Base-by-base conservation (phyloP, 2,329 filamentous ascomycete genomes). In the Periconia sp. region DNA sequence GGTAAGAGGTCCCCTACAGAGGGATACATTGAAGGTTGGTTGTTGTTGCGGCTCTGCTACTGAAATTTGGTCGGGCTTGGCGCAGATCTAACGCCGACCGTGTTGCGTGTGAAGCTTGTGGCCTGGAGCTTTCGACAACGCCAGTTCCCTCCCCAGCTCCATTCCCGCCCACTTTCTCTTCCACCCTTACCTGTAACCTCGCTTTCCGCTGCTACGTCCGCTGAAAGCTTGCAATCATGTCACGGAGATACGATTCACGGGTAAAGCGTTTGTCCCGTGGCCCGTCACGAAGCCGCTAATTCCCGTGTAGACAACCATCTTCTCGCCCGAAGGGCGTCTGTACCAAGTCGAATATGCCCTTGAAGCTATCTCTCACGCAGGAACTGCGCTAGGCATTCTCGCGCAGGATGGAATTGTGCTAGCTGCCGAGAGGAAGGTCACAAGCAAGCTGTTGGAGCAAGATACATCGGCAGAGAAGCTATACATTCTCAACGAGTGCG, bases 401-500 rank as follows among this genome's bases (percentile, higher is more conserved):
- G 94, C 95, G 57, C 92, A 95, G 75, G 94, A 99, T 83, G 94
- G 94, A 64, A 99, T 99, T 68, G 94, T 99, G 49, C 84, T 99
- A 43, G 94, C 95, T 43, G 94, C 95, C 31, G 94, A 99, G 83
- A 85, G 94, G 72, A 99, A 99, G 79, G 94, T 99, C 64, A 99
- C 94, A 50, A 97, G 94, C 76, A 99, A 99, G 84, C 81, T 99
- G 69, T 77, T 99, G 69, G 94, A 99, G 81, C 95, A 99, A 78
- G 94, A 99, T 77, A 99, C 95, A 54, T 97, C 94, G 41, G 95
- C 94, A 36, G 94, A 99, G 86, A 99, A 99, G 85, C 89, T 99
- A 61, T 99, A 99, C 76, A 96, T 96, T 65, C 79, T 99, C 64
- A 99, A 99, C 64, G 94, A 99, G 92, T 96, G 79, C 52, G 87